Conservation (phyloP, 352 stramenopile species). For the Phytophthora nicotianae region DNA sequence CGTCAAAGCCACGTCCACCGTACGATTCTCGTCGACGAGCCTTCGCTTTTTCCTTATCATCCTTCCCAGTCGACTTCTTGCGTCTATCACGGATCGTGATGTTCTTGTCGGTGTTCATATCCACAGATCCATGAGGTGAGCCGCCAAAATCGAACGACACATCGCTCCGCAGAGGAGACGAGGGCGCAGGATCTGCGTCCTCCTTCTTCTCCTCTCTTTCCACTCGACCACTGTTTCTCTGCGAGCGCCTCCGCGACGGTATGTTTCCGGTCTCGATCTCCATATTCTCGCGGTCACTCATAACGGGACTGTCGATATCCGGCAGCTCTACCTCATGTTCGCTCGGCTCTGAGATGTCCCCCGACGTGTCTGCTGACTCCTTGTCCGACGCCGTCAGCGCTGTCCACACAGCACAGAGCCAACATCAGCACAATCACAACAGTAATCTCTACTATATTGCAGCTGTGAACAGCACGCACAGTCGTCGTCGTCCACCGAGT, state of each 20-base stretch:
- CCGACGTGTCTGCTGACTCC: constrained; percentile 49
- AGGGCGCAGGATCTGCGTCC: constrained; percentile 1
- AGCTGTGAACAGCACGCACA: constrained; percentile 15
- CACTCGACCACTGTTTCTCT: constrained; percentile 26
- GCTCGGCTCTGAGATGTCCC: constrained; percentile 46
- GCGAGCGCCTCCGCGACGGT: constrained; percentile 24
- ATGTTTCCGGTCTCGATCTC: constrained; percentile 41
- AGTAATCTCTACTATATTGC: not conserved
- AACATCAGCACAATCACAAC: constrained; percentile 10
- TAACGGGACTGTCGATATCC: constrained; percentile 35
- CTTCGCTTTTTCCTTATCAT: constrained; percentile 33
- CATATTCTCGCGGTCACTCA: constrained; percentile 40
- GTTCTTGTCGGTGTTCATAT: constrained; percentile 31
- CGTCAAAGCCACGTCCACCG: constrained; percentile 50
- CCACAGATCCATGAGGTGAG: constrained; percentile 36
- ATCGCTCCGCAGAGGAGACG: constrained; percentile 34
- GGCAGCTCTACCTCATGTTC: constrained; percentile 55
- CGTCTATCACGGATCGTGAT: constrained; percentile 32
- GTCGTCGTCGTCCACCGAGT: constrained; percentile 40
- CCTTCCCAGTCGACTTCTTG: constrained; percentile 26
- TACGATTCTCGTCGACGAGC: constrained; percentile 48
- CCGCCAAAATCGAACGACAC: constrained; percentile 51
- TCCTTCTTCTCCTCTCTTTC: constrained; percentile 29
- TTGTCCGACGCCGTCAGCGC: constrained; percentile 50
- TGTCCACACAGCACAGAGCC: constrained; percentile 7